Percentiles rank a stretch among this genome's conserved stretches.
These are phyloP conservation scores for Populus davidiana DNA, from an alignment of 345 rosid genomes.

Conservation along the genomic window DNA sequence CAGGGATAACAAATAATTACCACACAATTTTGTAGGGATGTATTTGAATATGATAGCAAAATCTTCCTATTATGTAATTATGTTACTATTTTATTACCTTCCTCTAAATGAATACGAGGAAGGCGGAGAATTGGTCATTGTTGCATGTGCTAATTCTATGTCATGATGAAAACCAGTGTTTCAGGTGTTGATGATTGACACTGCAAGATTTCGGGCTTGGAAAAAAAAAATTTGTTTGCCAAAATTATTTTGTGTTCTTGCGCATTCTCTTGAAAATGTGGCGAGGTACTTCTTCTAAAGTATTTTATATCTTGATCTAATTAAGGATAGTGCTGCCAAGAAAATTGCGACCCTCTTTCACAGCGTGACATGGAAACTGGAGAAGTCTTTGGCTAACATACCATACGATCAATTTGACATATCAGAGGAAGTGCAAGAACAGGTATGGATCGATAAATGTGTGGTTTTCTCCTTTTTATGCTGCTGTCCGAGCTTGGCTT, in stretches of 20 bases:
- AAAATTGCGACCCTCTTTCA: slow-evolving; percentile 73
- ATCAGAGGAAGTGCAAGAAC: slow-evolving; percentile 83
- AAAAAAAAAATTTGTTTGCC: background rate
- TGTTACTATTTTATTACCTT: background rate
- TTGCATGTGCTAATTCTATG: background rate
- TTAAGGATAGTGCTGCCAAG: slow-evolving; percentile 71
- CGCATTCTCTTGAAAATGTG: slow-evolving; percentile 14
- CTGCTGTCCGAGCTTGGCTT: background rate
- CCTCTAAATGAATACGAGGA: background rate
- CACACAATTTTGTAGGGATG: background rate
- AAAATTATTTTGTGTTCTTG: slow-evolving; percentile 20
- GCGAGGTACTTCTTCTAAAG: slow-evolving; percentile 38
- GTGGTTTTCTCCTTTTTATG: slow-evolving; percentile 1
- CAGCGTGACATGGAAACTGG: slow-evolving; percentile 78
- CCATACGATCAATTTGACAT: slow-evolving; percentile 69
- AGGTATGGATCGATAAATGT: slow-evolving; percentile 40
- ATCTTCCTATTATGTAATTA: background rate
- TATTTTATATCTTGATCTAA: slow-evolving; percentile 31
- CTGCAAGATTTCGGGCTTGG: slow-evolving; percentile 2
- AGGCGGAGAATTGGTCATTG: background rate
- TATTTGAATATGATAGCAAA: background rate
- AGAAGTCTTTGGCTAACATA: slow-evolving; percentile 61
- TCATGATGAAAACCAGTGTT: background rate
- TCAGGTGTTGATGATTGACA: background rate
- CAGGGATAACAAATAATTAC: background rate